phyloP scores from a whole-genome alignment of 2,329 filamentous ascomycete genomes.

The Nigrograna mackinnonii region DNA sequence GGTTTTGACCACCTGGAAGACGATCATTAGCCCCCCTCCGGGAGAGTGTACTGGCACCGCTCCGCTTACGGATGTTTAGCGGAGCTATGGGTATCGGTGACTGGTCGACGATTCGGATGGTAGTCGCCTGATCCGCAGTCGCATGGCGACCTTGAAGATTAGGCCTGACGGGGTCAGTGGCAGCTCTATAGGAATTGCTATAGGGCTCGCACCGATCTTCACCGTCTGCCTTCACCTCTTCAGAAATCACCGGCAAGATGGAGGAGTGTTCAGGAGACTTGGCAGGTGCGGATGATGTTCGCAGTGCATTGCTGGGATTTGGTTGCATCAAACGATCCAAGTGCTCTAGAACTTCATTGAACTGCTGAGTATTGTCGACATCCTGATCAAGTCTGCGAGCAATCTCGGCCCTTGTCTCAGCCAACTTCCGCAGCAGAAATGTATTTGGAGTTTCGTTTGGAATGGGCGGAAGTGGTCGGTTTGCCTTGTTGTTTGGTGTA shows the following conservation, averaged over 20 bases:
- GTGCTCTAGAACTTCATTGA: slow-evolving; percentile 64
- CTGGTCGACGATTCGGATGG: slow-evolving; percentile 59
- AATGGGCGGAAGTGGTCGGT: slow-evolving; percentile 50
- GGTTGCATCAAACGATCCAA: slow-evolving; percentile 61
- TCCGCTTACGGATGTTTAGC: slow-evolving; percentile 59
- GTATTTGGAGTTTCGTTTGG: slow-evolving; percentile 54
- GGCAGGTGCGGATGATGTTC: slow-evolving; percentile 51
- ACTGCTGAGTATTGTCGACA: slow-evolving; percentile 52
- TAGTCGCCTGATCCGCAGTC: slow-evolving; percentile 44
- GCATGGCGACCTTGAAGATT: slow-evolving; percentile 22
- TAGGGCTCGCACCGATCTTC: slow-evolving; percentile 32
- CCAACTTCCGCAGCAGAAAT: slow-evolving; percentile 58
- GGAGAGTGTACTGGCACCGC: slow-evolving; percentile 34
- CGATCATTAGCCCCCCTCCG: slow-evolving; percentile 15
- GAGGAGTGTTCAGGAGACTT: slow-evolving; percentile 30
- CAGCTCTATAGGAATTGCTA: slow-evolving; percentile 39
- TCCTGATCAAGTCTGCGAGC: slow-evolving; percentile 55
- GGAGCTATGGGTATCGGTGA: slow-evolving; percentile 57
- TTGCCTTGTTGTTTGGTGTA: slow-evolving; percentile 29
- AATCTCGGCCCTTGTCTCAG: slow-evolving; percentile 62
- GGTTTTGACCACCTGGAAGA: slow-evolving; percentile 16
- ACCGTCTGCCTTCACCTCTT: slow-evolving; percentile 49
- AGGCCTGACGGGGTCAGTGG: slow-evolving; percentile 46
- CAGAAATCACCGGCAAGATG: slow-evolving; percentile 55
- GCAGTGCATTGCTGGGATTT: slow-evolving; percentile 36